Evolutionary conservation across 2,329 filamentous ascomycete genomes (phyloP).

Genomic region (Sclerotinia sclerotiorum): DNA sequence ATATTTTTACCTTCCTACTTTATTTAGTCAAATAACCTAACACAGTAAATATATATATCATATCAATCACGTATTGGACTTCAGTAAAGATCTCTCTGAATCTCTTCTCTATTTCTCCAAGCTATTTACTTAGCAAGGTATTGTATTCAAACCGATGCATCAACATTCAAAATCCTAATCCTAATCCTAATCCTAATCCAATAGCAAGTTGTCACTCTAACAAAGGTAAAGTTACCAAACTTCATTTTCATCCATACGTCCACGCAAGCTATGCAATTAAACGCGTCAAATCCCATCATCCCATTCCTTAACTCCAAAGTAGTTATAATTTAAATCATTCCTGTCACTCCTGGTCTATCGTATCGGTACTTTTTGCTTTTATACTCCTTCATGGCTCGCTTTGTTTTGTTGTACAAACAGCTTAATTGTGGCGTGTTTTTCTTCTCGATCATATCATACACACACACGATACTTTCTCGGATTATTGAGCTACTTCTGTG

Average conservation of each 20-base stretch:
- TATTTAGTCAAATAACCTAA: too few relatives aligned
- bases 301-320: slow-evolving; percentile 1
- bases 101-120: background rate
- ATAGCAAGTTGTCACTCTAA: background rate
- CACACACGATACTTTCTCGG: background rate
- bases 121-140: background rate
- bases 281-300: background rate
- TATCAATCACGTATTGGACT: background rate
- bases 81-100: background rate
- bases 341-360: background rate
- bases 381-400: background rate
- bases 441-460: background rate
- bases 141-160: background rate
- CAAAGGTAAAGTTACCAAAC: background rate
- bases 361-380: background rate
- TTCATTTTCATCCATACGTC: background rate
- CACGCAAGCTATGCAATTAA: slow-evolving; percentile 12
- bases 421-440: background rate
- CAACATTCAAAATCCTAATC: background rate
- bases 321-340: background rate
- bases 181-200: background rate
- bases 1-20: too few relatives aligned
- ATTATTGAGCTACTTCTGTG: background rate
- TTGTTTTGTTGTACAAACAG: background rate
- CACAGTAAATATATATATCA: too few relatives aligned